Conservation (phyloP, 169 alveolate genomes). For the Plasmodium falciparum region DNA sequence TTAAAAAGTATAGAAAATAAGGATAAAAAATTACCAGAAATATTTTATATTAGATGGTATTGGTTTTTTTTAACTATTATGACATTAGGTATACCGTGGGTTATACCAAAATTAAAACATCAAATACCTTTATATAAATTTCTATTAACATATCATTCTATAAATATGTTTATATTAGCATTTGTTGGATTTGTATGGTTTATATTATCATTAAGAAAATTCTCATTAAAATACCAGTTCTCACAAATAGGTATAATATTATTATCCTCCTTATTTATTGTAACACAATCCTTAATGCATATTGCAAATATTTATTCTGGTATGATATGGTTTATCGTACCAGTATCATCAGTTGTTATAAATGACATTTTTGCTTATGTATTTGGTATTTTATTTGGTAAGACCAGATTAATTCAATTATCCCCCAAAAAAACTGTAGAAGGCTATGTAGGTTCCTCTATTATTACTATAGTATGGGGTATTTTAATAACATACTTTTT, state of each 20-base stretch:
- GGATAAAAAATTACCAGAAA: slow-evolving; percentile 64
- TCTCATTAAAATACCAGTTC: slow-evolving; percentile 94
- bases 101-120: slow-evolving; percentile 83
- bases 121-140: slow-evolving; percentile 72
- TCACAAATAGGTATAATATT: slow-evolving; percentile 92
- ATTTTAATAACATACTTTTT: slow-evolving; percentile 80
- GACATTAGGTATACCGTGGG: slow-evolving; percentile 84
- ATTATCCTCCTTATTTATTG: slow-evolving; percentile 81
- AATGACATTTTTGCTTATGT: slow-evolving; percentile 97
- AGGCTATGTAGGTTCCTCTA: slow-evolving; percentile 96
- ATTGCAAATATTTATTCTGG: slow-evolving; percentile 96
- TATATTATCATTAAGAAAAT: slow-evolving; percentile 91
- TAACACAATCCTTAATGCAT: slow-evolving; percentile 82
- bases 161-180: slow-evolving; percentile 89
- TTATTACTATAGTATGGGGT: slow-evolving; percentile 88
- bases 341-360: slow-evolving; percentile 93
- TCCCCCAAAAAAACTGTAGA: slow-evolving; percentile 99
- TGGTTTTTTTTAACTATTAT: slow-evolving; percentile 75
- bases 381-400: slow-evolving; percentile 96
- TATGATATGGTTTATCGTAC: slow-evolving; percentile 96
- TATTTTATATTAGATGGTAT: slow-evolving; percentile 65
- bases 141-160: slow-evolving; percentile 90
- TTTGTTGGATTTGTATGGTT: slow-evolving; percentile 94
- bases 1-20: slow-evolving; percentile 67
- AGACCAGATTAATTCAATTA: slow-evolving; percentile 92